Base-by-base conservation (phyloP, 768 basidiomycete species). In the Suillus spraguei region DNA sequence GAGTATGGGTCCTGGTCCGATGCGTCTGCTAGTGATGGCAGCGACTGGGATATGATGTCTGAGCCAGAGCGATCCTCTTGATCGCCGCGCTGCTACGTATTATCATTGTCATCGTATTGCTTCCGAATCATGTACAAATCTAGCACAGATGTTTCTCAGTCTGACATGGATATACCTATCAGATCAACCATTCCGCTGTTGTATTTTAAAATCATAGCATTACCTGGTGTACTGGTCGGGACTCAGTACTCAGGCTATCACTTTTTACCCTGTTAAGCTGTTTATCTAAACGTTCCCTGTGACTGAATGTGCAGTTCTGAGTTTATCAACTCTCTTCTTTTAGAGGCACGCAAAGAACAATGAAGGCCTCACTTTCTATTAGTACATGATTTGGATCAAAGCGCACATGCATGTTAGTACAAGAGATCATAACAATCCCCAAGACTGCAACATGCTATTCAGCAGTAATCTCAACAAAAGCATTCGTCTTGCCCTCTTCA, bases 1-100 rank as follows among this genome's bases (percentile, higher is more conserved):
- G 33, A 17, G 17, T 59, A n/a, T 10, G 71, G 67, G 36, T 64
- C 71, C 13, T 75, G 74, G 75, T 73, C 68, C 10, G 74, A 74
- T 39, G 47, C 47, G 22, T 33, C 52, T 7, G 44, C 10, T 2
- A 2, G 44, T 11, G 52, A 65, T 38, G 58, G 61, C 4, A 64
- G 65, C 47, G 60, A 62, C 22, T 75, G 74, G 74, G 75, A 75
- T 28, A 33, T 75, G 47, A 38, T 76, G 56, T 58, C 56, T 42
- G 56, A 58, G 39, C 56, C 39, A 20, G 56, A 58, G 39, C 22
- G 39, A 13, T 41, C 56, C 5, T 28, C 24, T 32, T 58, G 28
- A 58, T 0, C 24, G 20, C 13, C 20, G 32, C 32, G 11, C 24
- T 55, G 13, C n/a, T 36, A 16, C 35, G 22, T 55, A 13, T 6